These are phyloP conservation scores for Xylariaceae sp. DNA, from an alignment of 2,329 filamentous ascomycete genomes.

Conservation along the genomic window DNA sequence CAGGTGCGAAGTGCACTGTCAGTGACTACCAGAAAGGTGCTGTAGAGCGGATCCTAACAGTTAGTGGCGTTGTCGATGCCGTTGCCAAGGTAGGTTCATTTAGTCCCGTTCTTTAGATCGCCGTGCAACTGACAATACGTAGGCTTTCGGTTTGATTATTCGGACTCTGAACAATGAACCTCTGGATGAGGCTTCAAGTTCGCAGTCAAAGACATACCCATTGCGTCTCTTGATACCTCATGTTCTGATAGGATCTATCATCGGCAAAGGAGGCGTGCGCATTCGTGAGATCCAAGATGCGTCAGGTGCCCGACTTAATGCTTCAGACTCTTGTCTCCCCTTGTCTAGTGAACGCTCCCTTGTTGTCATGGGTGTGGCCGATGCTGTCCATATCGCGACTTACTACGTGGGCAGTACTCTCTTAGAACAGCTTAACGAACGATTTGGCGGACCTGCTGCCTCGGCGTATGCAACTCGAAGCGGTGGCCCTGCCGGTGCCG, in stretches of 20 bases:
- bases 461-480: constrained; percentile 97
- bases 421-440: constrained; percentile 92
- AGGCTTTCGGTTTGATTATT: constrained; percentile 97
- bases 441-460: constrained; percentile 89
- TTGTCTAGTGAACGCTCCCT: constrained; percentile 96
- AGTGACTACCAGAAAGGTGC: constrained; percentile 97
- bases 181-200: constrained; percentile 77
- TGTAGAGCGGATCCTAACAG: constrained; percentile 94
- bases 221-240: constrained; percentile 92
- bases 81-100: constrained; percentile 73
- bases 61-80: constrained; percentile 93
- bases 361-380: constrained; percentile 93
- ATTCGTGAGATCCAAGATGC: constrained; percentile 99
- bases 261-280: constrained; percentile 90
- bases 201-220: constrained; percentile 95
- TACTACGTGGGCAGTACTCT: constrained; percentile 99
- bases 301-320: constrained; percentile 91
- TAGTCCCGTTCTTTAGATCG: constrained; percentile 8
- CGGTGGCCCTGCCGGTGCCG: constrained; percentile 85
- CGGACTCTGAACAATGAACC: constrained; percentile 97
- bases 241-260: constrained; percentile 96
- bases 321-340: constrained; percentile 89
- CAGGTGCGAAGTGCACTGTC: constrained; percentile 96
- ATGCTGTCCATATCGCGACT: constrained; percentile 96
- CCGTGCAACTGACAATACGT: constrained; percentile 17